phyloP scores from a whole-genome alignment of 306 rosid genomes.

The Senna siamea region DNA sequence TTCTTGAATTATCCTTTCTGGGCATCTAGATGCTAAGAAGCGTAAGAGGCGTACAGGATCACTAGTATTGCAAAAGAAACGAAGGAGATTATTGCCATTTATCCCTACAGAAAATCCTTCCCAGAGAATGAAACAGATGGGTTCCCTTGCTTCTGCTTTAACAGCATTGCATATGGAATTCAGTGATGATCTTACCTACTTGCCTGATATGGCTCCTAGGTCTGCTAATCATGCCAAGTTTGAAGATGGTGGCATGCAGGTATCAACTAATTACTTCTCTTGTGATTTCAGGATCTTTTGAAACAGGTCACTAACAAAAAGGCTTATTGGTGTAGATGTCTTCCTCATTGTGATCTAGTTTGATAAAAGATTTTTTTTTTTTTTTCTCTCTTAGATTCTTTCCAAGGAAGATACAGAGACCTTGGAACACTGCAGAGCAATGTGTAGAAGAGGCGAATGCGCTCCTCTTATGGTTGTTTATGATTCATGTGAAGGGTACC shows the following conservation, averaged over 20 bases:
- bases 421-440: slow-evolving; percentile 69
- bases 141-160: slow-evolving; percentile 82
- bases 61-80: slow-evolving; percentile 70
- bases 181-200: slow-evolving; percentile 71
- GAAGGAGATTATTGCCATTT: slow-evolving; percentile 69
- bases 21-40: slow-evolving; percentile 61
- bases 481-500: slow-evolving; percentile 85
- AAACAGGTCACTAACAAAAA: slow-evolving; percentile 23
- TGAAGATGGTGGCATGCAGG: slow-evolving; percentile 93
- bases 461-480: slow-evolving; percentile 75
- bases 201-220: slow-evolving; percentile 67
- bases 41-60: slow-evolving; percentile 66
- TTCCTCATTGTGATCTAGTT: slow-evolving; percentile 23
- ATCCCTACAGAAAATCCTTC: slow-evolving; percentile 65
- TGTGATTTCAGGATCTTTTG: slow-evolving; percentile 15
- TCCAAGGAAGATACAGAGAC: slow-evolving; percentile 72
- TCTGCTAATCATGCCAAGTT: slow-evolving; percentile 61
- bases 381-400: slow-evolving; percentile 55
- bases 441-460: slow-evolving; percentile 57
- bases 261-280: slow-evolving; percentile 39
- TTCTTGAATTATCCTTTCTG: slow-evolving; percentile 38
- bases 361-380: slow-evolving; percentile 35
- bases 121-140: slow-evolving; percentile 77
- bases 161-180: slow-evolving; percentile 63
- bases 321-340: slow-evolving; percentile 28